Evolutionary conservation across 768 basidiomycete species (phyloP), one percentile per base, ranked within the genome.

Genomic region (Lentinus brumalis): DNA sequence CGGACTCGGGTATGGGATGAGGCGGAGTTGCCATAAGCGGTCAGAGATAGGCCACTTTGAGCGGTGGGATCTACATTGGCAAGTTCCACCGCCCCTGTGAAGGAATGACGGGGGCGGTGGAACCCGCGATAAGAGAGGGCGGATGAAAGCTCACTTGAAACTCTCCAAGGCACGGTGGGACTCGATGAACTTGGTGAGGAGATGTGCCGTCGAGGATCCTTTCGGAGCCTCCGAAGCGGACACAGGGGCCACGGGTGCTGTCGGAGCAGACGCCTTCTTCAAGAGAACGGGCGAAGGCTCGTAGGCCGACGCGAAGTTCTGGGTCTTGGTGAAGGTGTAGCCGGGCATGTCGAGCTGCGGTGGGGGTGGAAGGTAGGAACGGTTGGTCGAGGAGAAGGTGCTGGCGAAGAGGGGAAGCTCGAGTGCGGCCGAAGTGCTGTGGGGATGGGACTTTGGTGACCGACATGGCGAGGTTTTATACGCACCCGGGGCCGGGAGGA

Each of bases 151-250:
- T 52, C 50, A 91, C 89, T 79, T 85, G 79, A 88, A 86, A 16
- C 69, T 67, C 64, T 89, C 82, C 31, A 91, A 83, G 50, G 91
- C 88, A 66, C 78, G 79, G 68, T 79, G 76, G 21, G 85, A 83
- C 7, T 81, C 77, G 52, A 89, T 70, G 70, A 89, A 92, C 32
- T 79, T 80, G 9, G 77, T 67, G 51, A 91, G 69, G 52, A 91
- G 75, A 18, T 76, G 70, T 3, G 69, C 50, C 26, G 63, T 32
- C 12, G 60, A 42, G 8, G 60, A 45, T 14, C 53, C 56, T 46
- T 56, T 56, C 14, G 54, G 12, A 21, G 50, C 47, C 14, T 54
- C 50, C 10, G n/a, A 14, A 4, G 50, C 30, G 3, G 53, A 47
- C 57, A 57, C 49, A 32, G 52, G 15, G 3, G 53, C 47, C 54